Conservation (phyloP, 805 yeast genomes). For the Nematodospora valgi region DNA sequence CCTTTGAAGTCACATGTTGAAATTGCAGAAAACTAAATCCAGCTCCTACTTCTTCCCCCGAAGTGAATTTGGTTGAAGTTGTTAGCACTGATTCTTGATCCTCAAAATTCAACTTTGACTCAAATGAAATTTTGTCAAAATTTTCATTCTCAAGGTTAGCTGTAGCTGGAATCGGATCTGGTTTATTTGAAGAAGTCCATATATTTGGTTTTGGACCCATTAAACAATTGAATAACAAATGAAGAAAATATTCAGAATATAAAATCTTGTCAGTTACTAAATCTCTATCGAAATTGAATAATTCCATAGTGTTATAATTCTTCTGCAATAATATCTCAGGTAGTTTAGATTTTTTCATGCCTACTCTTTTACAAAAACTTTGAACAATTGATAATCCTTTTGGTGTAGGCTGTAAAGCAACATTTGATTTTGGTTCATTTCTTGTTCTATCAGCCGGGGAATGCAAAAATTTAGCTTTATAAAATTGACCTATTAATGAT, state of each 20-base stretch:
- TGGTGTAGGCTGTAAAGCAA: conserved; percentile 78
- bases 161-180: too few species aligned
- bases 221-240: conserved; percentile 56
- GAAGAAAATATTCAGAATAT: conserved; percentile 61
- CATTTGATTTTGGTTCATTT: conserved; percentile 37
- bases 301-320: conserved; percentile 64
- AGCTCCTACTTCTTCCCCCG: too few species aligned
- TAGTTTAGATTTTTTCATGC: conserved; percentile 36
- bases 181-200: conserved; percentile 57
- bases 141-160: too few species aligned
- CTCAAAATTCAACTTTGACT: background rate
- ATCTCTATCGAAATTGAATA: conserved; percentile 67
- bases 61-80: background rate
- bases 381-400: conserved; percentile 78
- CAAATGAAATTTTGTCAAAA: too few species aligned
- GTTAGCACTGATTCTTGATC: background rate
- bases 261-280: conserved; percentile 53
- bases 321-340: conserved; percentile 50
- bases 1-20: background rate
- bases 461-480: conserved; percentile 63
- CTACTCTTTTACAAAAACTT: conserved; percentile 55
- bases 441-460: conserved; percentile 74
- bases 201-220: conserved; percentile 68
- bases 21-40: conserved; percentile 6
- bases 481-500: conserved; percentile 48